These are phyloP conservation scores for Elsinoe arachidis DNA, from an alignment of 2,329 filamentous ascomycete species.

Conservation along the genomic window DNA sequence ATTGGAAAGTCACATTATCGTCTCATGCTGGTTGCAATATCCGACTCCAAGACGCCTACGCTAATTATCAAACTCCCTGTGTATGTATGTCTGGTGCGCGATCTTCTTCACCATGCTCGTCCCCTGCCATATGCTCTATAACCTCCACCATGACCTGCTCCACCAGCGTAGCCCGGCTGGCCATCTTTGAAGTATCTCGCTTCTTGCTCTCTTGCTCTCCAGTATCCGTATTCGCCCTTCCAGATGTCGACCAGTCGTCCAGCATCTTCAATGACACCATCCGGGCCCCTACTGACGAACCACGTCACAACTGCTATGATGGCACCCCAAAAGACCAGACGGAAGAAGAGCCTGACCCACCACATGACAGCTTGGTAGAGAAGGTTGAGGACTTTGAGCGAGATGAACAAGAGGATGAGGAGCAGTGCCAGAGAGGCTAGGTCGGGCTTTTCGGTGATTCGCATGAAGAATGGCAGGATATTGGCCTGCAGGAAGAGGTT, in stretches of 20 bases:
- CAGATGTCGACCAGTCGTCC: conserved; percentile 30
- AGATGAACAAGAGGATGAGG: conserved; percentile 54
- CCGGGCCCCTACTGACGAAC: conserved; percentile 54
- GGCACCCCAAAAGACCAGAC: conserved; percentile 55
- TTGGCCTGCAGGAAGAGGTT: conserved; percentile 18
- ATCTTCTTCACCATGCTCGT: neutral
- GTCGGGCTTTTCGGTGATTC: conserved; percentile 32
- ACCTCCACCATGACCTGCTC: neutral
- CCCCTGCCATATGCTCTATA: conserved; percentile 8
- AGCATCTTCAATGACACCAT: conserved; percentile 55
- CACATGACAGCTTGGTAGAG: conserved; percentile 65
- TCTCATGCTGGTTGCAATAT: neutral
- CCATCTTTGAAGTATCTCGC: conserved; percentile 7
- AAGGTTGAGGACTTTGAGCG: conserved; percentile 57
- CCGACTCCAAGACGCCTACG: neutral
- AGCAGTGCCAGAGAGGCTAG: conserved; percentile 48
- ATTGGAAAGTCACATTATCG: neutral
- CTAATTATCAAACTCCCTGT: neutral
- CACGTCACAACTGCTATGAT: conserved; percentile 48
- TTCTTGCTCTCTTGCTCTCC: conserved; percentile 25
- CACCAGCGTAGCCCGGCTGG: neutral
- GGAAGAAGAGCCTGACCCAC: conserved; percentile 61
- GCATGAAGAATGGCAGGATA: conserved; percentile 23
- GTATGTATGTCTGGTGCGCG: neutral
- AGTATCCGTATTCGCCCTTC: conserved; percentile 32